These are phyloP conservation scores for Piper longum DNA, from an alignment of 164 flowering plant genomes.

Conservation along the genomic window DNA sequence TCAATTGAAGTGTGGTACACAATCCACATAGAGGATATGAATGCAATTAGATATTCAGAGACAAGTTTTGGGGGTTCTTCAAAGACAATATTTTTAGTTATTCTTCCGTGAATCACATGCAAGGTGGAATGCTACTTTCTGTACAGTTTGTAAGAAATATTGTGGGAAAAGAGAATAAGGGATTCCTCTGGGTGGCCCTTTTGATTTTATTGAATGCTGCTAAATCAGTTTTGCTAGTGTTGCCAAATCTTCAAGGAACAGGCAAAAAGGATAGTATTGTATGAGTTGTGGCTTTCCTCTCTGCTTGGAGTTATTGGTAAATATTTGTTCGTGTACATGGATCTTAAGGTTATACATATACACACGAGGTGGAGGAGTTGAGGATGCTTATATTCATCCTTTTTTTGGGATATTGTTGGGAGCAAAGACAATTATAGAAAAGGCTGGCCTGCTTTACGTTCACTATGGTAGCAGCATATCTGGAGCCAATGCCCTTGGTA, in stretches of 20 bases:
- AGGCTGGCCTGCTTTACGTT: neutral
- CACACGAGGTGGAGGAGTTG: neutral
- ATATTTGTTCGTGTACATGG: neutral
- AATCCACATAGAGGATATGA: neutral
- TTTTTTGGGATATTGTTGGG: neutral
- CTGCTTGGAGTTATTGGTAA: neutral
- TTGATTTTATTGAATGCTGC: neutral
- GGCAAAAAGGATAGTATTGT: neutral
- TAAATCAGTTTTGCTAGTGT: neutral
- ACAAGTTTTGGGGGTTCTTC: no score
- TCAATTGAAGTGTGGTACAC: conserved; percentile 4
- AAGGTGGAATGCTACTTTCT: neutral
- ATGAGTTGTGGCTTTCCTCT: neutral
- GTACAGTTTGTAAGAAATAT: neutral
- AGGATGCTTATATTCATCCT: neutral
- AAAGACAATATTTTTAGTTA: no score
- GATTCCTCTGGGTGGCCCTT: neutral
- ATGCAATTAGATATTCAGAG: no score
- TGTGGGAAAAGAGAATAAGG: neutral
- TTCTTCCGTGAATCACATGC: neutral
- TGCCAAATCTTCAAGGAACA: neutral
- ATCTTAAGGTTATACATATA: no score
- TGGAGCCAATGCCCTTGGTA: neutral
- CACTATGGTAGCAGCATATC: neutral
- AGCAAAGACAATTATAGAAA: neutral